phyloP scores from a whole-genome alignment of 805 yeast species.

The Brettanomyces custersianus region DNA sequence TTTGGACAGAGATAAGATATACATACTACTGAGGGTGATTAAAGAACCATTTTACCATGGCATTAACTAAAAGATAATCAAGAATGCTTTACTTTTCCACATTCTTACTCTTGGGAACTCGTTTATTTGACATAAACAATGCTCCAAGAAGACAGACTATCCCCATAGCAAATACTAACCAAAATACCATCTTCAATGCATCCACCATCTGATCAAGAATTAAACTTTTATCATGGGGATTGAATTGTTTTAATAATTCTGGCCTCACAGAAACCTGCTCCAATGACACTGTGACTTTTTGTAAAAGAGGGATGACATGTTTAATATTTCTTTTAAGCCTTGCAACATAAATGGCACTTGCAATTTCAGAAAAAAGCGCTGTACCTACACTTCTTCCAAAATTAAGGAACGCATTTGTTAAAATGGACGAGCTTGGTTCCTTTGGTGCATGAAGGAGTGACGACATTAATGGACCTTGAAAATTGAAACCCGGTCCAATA shows the following conservation, averaged over 20 bases:
- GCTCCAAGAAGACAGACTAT: constrained; percentile 24
- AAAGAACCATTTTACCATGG: too few species aligned
- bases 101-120: constrained; percentile 27
- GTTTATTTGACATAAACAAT: constrained; percentile 31
- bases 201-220: constrained; percentile 23
- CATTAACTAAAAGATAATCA: too few species aligned
- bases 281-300: background rate
- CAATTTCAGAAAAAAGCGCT: constrained; percentile 33
- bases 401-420: constrained; percentile 37
- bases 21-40: too few species aligned
- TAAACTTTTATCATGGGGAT: constrained; percentile 8
- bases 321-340: constrained; percentile 17
- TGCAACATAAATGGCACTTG: constrained; percentile 32
- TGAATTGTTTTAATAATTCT: constrained; percentile 5
- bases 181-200: constrained; percentile 31
- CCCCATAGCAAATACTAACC: constrained; percentile 32
- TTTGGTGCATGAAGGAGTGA: constrained; percentile 43
- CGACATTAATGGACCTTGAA: constrained; percentile 35
- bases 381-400: constrained; percentile 39
- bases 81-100: background rate
- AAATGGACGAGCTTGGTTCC: constrained; percentile 37
- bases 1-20: too few species aligned
- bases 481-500: constrained; percentile 34
- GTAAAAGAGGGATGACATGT: constrained; percentile 1
- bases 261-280: constrained; percentile 4